Conservation (phyloP, 495 filamentous ascomycete species). For the Daldinia childiae region DNA sequence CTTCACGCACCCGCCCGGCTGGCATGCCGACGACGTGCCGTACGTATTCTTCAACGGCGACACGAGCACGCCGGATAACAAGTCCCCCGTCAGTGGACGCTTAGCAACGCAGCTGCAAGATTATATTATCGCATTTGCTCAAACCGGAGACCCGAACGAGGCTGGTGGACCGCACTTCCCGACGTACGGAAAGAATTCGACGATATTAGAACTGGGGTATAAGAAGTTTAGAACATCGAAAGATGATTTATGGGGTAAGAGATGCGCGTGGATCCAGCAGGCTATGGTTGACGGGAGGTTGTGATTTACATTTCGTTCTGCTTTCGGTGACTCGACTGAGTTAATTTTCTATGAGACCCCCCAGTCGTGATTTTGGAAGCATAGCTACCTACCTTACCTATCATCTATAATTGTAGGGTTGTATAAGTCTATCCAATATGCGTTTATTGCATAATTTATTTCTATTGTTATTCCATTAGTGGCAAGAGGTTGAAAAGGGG, state of each 20-base stretch:
- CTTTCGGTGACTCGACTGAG: too few species aligned
- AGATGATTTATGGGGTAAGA: conserved; percentile 35
- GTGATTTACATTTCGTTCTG: background rate
- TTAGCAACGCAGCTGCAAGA: conserved; percentile 66
- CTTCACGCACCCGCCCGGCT: conserved; percentile 68
- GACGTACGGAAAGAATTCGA: conserved; percentile 24
- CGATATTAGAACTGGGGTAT: conserved; percentile 26
- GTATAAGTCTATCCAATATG: background rate
- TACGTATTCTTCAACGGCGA: conserved; percentile 67
- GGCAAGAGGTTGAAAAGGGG: background rate
- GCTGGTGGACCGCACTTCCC: conserved; percentile 18
- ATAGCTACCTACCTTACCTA: too few species aligned
- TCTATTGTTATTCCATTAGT: background rate
- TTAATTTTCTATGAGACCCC: too few species aligned
- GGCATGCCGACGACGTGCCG: conserved; percentile 62
- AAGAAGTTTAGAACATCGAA: conserved; percentile 10
- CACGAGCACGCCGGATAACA: conserved; percentile 27
- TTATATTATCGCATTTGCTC: conserved; percentile 67
- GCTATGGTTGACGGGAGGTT: conserved; percentile 44
- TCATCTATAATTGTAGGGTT: too few species aligned
- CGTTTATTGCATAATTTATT: conserved; percentile 1
- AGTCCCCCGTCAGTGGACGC: conserved; percentile 48
- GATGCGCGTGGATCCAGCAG: conserved; percentile 61
- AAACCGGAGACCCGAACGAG: conserved; percentile 46
- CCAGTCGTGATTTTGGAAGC: too few species aligned